Conservation (phyloP, 2,329 filamentous ascomycete species). For the Alternaria sp. region DNA sequence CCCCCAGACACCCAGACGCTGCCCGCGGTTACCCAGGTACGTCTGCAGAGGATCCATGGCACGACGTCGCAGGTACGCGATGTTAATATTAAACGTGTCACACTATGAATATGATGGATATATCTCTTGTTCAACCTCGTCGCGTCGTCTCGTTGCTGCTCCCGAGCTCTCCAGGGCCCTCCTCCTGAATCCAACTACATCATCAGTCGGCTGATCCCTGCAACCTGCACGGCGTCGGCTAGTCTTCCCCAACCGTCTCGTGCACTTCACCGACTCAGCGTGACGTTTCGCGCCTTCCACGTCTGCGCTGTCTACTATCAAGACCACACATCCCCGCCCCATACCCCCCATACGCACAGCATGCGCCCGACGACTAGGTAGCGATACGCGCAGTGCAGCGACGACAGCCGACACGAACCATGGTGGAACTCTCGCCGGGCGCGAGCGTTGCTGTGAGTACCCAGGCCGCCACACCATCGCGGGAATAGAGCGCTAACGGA, state of each 20-base stretch:
- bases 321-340: background rate
- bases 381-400: constrained; percentile 28
- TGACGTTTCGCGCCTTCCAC: constrained; percentile 27
- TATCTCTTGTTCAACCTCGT: background rate
- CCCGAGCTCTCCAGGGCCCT: background rate
- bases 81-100: background rate
- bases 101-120: background rate
- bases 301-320: background rate
- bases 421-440: constrained; percentile 51
- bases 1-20: constrained; percentile 12
- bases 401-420: constrained; percentile 27
- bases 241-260: constrained; percentile 30
- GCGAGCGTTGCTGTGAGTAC: constrained; percentile 51
- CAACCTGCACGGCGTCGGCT: constrained; percentile 28
- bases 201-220: constrained; percentile 40
- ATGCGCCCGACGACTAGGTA: constrained; percentile 43
- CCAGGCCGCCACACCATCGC: background rate
- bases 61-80: constrained; percentile 10
- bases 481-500: constrained; percentile 5
- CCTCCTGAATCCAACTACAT: constrained; percentile 31
- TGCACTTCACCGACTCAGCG: constrained; percentile 34
- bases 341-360: constrained; percentile 16
- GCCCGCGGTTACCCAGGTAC: constrained; percentile 8
- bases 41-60: background rate
- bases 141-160: background rate